These are phyloP conservation scores for Daldinia childiae DNA, from an alignment of 495 filamentous ascomycete species.

Conservation along the genomic window DNA sequence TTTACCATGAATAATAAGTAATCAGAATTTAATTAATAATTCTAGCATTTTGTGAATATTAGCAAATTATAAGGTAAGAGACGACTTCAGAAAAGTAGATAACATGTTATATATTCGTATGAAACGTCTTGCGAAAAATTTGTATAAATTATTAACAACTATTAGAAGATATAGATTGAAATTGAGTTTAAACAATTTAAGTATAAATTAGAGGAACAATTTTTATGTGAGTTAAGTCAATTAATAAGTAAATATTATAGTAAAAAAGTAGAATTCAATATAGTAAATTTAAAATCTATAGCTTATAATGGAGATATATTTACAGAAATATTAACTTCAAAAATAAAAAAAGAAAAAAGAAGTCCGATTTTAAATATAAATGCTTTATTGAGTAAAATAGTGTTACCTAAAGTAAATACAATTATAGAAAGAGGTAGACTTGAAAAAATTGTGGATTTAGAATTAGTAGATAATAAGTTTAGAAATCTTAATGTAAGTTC, in stretches of 20 bases:
- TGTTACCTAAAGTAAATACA: slow-evolving; percentile 23
- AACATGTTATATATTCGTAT: slow-evolving; percentile 21
- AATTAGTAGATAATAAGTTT: slow-evolving; percentile 22
- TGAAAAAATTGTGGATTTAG: slow-evolving; percentile 25
- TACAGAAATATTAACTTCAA: slow-evolving; percentile 22
- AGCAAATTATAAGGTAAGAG: slow-evolving; percentile 15
- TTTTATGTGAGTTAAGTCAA: too few relatives aligned
- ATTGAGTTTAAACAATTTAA: slow-evolving; percentile 17
- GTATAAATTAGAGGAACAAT: slow-evolving; percentile 20
- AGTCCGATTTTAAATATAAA: slow-evolving; percentile 20
- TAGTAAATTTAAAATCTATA: slow-evolving; percentile 29
- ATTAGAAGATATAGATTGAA: slow-evolving; percentile 13
- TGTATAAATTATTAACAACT: slow-evolving; percentile 8
- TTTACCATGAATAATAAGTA: slow-evolving; percentile 15
- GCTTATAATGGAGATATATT: slow-evolving; percentile 25
- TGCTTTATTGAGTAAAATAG: slow-evolving; percentile 26
- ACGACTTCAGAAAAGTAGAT: slow-evolving; percentile 17
- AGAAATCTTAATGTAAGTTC: slow-evolving; percentile 30
- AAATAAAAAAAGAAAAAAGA: slow-evolving; percentile 35
- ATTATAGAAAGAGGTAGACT: slow-evolving; percentile 25
- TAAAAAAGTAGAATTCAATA: too few relatives aligned
- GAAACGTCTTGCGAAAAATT: slow-evolving; percentile 8
- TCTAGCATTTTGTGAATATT: slow-evolving; percentile 12
- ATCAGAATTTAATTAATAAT: slow-evolving; percentile 14
- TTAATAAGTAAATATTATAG: too few relatives aligned